Evolutionary conservation across 2,329 filamentous ascomycete genomes (phyloP).

Genomic region (Exophiala calicioides): DNA sequence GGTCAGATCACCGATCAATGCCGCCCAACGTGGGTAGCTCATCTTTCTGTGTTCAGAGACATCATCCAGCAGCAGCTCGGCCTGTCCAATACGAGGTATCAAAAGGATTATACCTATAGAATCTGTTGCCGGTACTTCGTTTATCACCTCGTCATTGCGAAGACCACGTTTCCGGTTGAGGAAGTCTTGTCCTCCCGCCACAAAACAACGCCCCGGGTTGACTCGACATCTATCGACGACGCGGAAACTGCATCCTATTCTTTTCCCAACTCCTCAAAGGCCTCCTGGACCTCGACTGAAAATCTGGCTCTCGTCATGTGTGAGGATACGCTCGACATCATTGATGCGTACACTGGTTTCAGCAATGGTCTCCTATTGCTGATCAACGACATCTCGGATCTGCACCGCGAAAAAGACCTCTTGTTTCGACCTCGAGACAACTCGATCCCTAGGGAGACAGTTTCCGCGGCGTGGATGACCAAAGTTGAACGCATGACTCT

Average conservation of each 20-base stretch:
- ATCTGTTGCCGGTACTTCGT: constrained; percentile 1
- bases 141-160: neutral
- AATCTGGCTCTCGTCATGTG: neutral
- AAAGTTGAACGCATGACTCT: neutral
- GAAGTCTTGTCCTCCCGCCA: constrained; percentile 4
- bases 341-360: neutral
- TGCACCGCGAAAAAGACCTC: neutral
- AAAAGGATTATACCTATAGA: neutral
- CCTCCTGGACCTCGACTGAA: constrained; percentile 1
- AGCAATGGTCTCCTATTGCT: constrained; percentile 2
- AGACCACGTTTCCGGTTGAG: constrained; percentile 1
- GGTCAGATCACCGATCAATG: neutral
- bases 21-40: neutral
- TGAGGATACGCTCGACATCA: neutral
- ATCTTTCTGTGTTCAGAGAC: neutral
- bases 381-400: constrained; percentile 1
- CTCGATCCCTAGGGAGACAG: neutral
- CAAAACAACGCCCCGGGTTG: too few relatives aligned
- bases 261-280: neutral
- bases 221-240: neutral
- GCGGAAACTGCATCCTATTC: neutral
- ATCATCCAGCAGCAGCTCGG: neutral
- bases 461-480: neutral
- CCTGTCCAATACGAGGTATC: neutral
- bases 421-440: neutral